Conservation (phyloP, 768 basidiomycete species). For the Pleurotus giganteus region DNA sequence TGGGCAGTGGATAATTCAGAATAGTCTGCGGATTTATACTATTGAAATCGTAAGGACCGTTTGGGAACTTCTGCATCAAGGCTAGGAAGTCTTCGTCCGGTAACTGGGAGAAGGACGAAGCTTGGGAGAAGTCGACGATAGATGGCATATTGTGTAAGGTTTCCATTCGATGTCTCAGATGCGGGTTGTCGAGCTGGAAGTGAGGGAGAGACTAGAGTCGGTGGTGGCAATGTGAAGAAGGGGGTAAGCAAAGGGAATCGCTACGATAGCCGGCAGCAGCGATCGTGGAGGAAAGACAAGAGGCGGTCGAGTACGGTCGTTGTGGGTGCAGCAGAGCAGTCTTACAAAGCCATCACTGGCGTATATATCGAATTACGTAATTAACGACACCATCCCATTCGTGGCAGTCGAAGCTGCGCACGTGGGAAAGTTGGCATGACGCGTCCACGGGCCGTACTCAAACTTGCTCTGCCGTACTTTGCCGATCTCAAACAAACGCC, state of each 20-base stretch:
- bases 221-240: background rate
- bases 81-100: slow-evolving; percentile 77
- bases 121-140: slow-evolving; percentile 69
- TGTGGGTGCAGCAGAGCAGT: slow-evolving; percentile 6
- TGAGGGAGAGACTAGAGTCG: slow-evolving; percentile 9
- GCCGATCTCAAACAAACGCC: background rate
- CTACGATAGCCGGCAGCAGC: background rate
- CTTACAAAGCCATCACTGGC: slow-evolving; percentile 12
- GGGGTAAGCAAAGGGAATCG: background rate
- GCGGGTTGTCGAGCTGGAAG: slow-evolving; percentile 1
- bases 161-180: slow-evolving; percentile 40
- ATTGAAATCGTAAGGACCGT: slow-evolving; percentile 29
- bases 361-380: slow-evolving; percentile 11
- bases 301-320: slow-evolving; percentile 5
- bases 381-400: slow-evolving; percentile 8
- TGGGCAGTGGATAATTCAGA: slow-evolving; percentile 46
- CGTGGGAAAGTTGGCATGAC: background rate
- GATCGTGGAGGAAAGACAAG: slow-evolving; percentile 1
- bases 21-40: slow-evolving; percentile 63
- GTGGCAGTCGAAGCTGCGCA: background rate
- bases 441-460: slow-evolving; percentile 8
- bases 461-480: background rate
- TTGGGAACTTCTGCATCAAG: slow-evolving; percentile 69
- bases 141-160: slow-evolving; percentile 43
- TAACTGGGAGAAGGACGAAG: slow-evolving; percentile 58